These are phyloP conservation scores for Pisolithus tinctorius DNA, from an alignment of 768 basidiomycete species.

Conservation along the genomic window DNA sequence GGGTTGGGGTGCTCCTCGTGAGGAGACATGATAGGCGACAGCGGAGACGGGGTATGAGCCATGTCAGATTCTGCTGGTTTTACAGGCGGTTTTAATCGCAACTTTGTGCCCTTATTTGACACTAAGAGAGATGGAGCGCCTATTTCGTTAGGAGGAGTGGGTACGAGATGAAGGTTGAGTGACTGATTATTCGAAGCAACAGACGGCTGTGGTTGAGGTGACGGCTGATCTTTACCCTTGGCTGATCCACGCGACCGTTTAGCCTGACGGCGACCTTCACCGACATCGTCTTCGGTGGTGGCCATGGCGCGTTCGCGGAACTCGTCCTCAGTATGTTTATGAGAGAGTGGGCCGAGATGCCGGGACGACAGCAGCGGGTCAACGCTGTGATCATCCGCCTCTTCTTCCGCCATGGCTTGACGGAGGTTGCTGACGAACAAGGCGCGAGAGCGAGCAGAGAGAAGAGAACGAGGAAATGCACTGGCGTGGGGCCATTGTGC, in stretches of 20 bases:
- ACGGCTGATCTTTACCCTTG: slow-evolving; percentile 34
- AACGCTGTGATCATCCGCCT: slow-evolving; percentile 35
- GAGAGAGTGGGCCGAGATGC: slow-evolving; percentile 38
- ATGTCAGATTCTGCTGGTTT: slow-evolving; percentile 20
- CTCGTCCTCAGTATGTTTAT: slow-evolving; percentile 40
- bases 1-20: slow-evolving; percentile 24
- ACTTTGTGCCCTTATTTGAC: slow-evolving; percentile 40
- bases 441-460: slow-evolving; percentile 36
- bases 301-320: slow-evolving; percentile 21
- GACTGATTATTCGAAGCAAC: slow-evolving; percentile 14
- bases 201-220: slow-evolving; percentile 10
- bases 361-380: slow-evolving; percentile 43
- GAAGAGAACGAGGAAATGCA: slow-evolving; percentile 44
- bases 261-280: slow-evolving; percentile 31
- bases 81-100: slow-evolving; percentile 43
- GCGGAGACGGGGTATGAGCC: slow-evolving; percentile 21
- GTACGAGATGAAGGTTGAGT: slow-evolving; percentile 18
- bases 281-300: slow-evolving; percentile 39
- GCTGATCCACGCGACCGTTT: slow-evolving; percentile 27
- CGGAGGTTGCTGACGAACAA: slow-evolving; percentile 43
- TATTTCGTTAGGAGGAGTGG: slow-evolving; percentile 9
- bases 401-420: slow-evolving; percentile 40
- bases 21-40: slow-evolving; percentile 30
- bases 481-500: slow-evolving; percentile 35
- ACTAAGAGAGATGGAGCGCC: slow-evolving; percentile 31